Evolutionary conservation across 306 rosid species (phyloP).

Genomic region (Herpetospermum pedunculosum): DNA sequence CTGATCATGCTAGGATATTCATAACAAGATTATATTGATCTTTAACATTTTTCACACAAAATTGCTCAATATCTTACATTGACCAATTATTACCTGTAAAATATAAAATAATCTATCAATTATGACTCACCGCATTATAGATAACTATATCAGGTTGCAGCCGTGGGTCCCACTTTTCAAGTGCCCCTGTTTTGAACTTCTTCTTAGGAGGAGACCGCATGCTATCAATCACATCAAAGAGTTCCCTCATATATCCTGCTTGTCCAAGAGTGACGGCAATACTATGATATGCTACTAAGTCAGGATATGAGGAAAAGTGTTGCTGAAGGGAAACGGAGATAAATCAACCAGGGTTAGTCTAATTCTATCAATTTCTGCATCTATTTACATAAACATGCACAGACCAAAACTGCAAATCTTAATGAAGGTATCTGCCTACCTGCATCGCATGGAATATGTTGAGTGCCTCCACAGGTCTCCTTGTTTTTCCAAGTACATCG

Average conservation of each 20-base stretch:
- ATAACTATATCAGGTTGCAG: constrained; percentile 76
- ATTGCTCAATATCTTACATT: neutral
- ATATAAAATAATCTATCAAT: neutral
- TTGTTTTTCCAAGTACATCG: constrained; percentile 79
- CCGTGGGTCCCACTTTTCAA: constrained; percentile 84
- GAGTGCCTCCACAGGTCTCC: constrained; percentile 88
- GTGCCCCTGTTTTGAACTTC: constrained; percentile 55
- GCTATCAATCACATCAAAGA: constrained; percentile 76
- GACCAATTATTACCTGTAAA: neutral
- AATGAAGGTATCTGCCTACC: constrained; percentile 29
- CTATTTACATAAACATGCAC: neutral
- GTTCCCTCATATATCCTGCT: constrained; percentile 87
- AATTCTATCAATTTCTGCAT: neutral
- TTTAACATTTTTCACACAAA: neutral
- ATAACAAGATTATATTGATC: neutral
- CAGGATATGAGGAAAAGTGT: constrained; percentile 85
- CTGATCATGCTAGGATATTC: neutral
- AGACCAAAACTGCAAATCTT: neutral
- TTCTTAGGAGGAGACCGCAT: constrained; percentile 81
- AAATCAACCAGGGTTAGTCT: constrained; percentile 13
- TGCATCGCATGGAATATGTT: constrained; percentile 72
- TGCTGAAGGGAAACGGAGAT: constrained; percentile 47
- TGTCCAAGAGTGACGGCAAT: constrained; percentile 89
- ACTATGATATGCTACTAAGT: constrained; percentile 81
- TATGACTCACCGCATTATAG: constrained; percentile 65